Evolutionary conservation across 768 basidiomycete species (phyloP), one percentile per base, ranked within the genome.

Genomic region (Fistulinella prunicolor): DNA sequence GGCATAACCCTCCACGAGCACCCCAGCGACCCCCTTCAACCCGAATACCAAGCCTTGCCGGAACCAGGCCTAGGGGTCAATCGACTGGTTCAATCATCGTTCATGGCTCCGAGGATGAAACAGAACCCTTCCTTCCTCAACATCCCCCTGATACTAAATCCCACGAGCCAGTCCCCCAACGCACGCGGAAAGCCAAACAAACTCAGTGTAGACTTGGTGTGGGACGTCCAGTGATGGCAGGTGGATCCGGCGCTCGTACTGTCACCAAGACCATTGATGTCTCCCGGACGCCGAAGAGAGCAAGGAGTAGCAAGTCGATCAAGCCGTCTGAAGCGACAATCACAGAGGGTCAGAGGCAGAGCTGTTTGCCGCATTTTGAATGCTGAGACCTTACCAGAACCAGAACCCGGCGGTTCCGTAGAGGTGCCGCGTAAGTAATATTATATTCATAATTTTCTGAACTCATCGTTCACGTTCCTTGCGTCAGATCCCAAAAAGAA

Each of bases 181-280:
- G 85, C 10, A 79, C 80, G 24, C 75, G 85, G 47, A 87, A 86
- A 59, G 83, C 86, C 12, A 87, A 83, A 62, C 85, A 87, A 42
- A 74, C 79, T 4, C 88, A 88, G 64, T 78, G 75, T 35, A 73
- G 72, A 53, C 73, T 90, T 16, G 89, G 89, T 42, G 80, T 88
- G 13, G 88, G 88, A 3, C 75, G 83, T 55, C 88, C 88, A 9
- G 72, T 73, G 8, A 71, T 73, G 16, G 84, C 77, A 26, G 87
- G 86, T 22, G 86, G 86, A 21, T 66, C 70, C 16, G 86, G 87
- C 16, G 76, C 87, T 20, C 79, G 88, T 46, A 68, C 74, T 34
- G 68, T 85, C 21, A 87, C 86, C 8, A 84, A 77, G 61, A 77
- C 85, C 0, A 56, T 73, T 26, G 80, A 73, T 57, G 45, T 75